Evolutionary conservation across 768 basidiomycete species (phyloP), one percentile per base, ranked within the genome.

Genomic region (Coprinellus micaceus): DNA sequence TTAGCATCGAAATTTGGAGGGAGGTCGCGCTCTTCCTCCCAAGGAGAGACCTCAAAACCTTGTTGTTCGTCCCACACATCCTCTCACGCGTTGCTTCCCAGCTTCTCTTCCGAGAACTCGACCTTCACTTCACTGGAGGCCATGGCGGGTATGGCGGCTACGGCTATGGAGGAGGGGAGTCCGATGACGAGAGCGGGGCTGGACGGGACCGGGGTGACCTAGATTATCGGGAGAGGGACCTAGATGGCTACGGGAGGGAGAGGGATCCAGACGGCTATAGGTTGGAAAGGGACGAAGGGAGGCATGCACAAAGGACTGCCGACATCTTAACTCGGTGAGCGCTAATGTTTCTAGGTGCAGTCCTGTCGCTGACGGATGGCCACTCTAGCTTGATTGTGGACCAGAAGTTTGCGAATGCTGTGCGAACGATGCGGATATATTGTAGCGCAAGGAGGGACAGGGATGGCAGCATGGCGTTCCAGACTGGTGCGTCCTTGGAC

Each of bases 1-100:
- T 89, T 61, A 87, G 86, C 3, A 74, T 74, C 5, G 88, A 89
- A 69, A 81, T 89, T 51, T 89, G 88, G 88, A 75, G 83, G 33
- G 82, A 88, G 64, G 82, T 89, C 37, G 85, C 82, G 0, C 69
- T 77, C 4, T 83, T 77, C 62, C 76, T 89, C 4, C 82, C 86
- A 0, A 77, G 80, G 19, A 78, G 78, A 10, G 88, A 89, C 65
- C 80, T 89, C 50, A 85, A 82, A 62, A 77, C 83, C 0, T 71
- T 88, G 0, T 72, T 89, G 1, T 78, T 81, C 50, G 78, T 89
- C 3, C 85, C 86, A 0, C 84, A 88, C 59, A 77, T 76, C 17
- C 73, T 88, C 33, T 88, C 87, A 2, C 80, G 83, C 37, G 81
- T 89, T 47, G 86, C 88, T 2, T 82, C 83, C 58, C 84, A 86